phyloP scores from a whole-genome alignment of 371 early-diverging fungal genomes.

The Syncephalastrum contaminatum region DNA sequence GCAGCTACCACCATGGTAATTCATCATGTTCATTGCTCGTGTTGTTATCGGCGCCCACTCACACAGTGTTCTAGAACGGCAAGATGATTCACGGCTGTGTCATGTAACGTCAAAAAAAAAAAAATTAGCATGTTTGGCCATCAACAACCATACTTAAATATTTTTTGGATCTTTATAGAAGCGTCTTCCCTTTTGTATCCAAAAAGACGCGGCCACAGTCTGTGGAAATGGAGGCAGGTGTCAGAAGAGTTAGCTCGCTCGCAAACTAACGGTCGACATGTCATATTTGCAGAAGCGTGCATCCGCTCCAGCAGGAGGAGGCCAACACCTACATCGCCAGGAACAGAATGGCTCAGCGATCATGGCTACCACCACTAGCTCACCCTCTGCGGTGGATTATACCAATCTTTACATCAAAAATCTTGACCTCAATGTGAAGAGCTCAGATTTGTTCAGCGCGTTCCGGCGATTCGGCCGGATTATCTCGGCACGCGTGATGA shows the following conservation, averaged over 20 bases:
- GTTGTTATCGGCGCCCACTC: neutral
- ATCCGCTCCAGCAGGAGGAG: neutral
- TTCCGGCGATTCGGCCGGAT: constrained; percentile 52
- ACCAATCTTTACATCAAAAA: constrained; percentile 58
- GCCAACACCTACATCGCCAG: neutral
- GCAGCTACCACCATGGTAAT: constrained; percentile 42
- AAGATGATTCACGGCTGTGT: constrained; percentile 25
- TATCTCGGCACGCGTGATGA: constrained; percentile 53
- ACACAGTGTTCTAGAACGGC: constrained; percentile 26
- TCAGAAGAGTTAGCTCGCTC: neutral
- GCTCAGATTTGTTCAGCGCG: constrained; percentile 42
- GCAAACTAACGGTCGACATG: neutral
- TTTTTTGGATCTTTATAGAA: constrained; percentile 4
- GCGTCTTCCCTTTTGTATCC: constrained; percentile 18
- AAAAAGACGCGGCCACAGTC: constrained; percentile 16
- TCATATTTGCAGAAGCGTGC: constrained; percentile 1
- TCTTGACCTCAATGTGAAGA: constrained; percentile 46
- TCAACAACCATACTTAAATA: neutral
- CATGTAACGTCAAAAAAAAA: constrained; percentile 30
- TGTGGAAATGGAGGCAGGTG: constrained; percentile 6
- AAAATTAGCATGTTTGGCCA: constrained; percentile 7
- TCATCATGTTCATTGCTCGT: neutral
- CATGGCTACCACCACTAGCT: neutral
- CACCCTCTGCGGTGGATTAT: constrained; percentile 23
- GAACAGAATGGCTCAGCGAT: neutral